Percentiles rank a stretch among this genome's conserved stretches.
Conservation (phyloP, 805 yeast species). For the Ogataea ganodermae region DNA sequence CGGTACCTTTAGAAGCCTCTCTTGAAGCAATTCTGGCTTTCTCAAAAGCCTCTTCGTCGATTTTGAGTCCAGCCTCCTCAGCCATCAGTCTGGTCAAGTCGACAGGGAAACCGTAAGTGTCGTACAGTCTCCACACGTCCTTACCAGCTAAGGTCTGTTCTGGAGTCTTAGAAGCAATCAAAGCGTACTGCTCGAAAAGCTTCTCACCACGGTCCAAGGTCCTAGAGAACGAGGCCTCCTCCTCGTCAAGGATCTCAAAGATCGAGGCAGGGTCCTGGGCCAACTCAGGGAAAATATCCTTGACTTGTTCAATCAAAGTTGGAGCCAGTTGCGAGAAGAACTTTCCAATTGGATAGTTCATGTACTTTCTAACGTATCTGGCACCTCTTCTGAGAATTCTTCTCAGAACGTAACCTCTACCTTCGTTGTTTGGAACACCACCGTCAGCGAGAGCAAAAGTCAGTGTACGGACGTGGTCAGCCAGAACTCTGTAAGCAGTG, state of each 20-base stretch:
- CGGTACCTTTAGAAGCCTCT: slow-evolving; percentile 93
- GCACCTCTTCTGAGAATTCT: slow-evolving; percentile 98
- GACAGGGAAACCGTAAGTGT: slow-evolving; percentile 98
- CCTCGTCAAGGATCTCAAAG: slow-evolving; percentile 92
- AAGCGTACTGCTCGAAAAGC: slow-evolving; percentile 90
- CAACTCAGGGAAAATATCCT: slow-evolving; percentile 90
- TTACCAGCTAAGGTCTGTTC: slow-evolving; percentile 81
- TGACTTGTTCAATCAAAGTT: slow-evolving; percentile 84
- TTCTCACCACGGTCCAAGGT: slow-evolving; percentile 98
- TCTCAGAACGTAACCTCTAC: slow-evolving; percentile 97
- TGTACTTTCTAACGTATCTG: slow-evolving; percentile 92
- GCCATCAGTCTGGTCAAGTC: slow-evolving; percentile 98
- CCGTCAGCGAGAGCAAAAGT: slow-evolving; percentile 97
- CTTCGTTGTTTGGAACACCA: slow-evolving; percentile 99
- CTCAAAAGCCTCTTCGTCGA: slow-evolving; percentile 91
- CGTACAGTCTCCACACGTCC: slow-evolving; percentile 98
- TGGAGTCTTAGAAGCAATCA: slow-evolving; percentile 72
- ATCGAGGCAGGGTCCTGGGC: slow-evolving; percentile 68
- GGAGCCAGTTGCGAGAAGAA: slow-evolving; percentile 93
- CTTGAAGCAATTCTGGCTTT: slow-evolving; percentile 84
- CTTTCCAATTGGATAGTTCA: slow-evolving; percentile 92
- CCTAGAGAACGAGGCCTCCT: slow-evolving; percentile 91
- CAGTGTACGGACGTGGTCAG: slow-evolving; percentile 97
- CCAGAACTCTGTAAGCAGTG: slow-evolving; percentile 96
- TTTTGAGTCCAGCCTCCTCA: slow-evolving; percentile 91